These are phyloP conservation scores for Trichosanthes cucumerina DNA, from an alignment of 306 rosid species.

Conservation along the genomic window DNA sequence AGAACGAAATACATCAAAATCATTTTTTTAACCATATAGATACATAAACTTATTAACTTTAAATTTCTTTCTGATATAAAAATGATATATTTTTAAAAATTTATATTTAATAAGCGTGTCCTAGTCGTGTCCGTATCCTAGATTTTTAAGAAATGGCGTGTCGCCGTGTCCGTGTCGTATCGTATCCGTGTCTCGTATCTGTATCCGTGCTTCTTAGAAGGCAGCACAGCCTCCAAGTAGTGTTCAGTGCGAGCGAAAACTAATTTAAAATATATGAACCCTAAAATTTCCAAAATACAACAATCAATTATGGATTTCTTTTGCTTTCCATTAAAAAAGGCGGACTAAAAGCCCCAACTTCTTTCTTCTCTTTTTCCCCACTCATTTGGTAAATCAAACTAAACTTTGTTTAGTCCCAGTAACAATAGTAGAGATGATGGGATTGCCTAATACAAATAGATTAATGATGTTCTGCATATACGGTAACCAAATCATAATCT, in stretches of 20 bases:
- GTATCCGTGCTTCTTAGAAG: too few relatives aligned
- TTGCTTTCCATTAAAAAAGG: not conserved
- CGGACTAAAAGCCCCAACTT: not conserved
- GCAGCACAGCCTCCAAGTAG: constrained; percentile 3
- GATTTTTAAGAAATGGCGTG: too few relatives aligned
- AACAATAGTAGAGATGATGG: not conserved
- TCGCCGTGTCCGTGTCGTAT: too few relatives aligned
- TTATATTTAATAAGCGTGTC: too few relatives aligned
- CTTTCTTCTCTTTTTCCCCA: not conserved
- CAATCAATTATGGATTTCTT: not conserved
- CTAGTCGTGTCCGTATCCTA: too few relatives aligned
- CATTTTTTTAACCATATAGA: too few relatives aligned
- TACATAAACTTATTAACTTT: too few relatives aligned
- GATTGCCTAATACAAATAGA: not conserved
- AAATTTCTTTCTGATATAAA: too few relatives aligned
- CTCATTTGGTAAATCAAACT: not conserved
- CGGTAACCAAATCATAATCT: not conserved
- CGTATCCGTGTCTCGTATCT: too few relatives aligned
- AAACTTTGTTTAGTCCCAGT: not conserved
- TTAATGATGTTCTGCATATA: not conserved
- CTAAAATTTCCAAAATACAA: not conserved
- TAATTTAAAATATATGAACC: not conserved
- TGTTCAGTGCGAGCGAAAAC: not conserved
- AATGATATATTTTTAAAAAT: too few relatives aligned
- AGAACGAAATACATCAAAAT: too few relatives aligned